Base-by-base conservation (phyloP, 768 basidiomycete species). In the Russula abietina region DNA sequence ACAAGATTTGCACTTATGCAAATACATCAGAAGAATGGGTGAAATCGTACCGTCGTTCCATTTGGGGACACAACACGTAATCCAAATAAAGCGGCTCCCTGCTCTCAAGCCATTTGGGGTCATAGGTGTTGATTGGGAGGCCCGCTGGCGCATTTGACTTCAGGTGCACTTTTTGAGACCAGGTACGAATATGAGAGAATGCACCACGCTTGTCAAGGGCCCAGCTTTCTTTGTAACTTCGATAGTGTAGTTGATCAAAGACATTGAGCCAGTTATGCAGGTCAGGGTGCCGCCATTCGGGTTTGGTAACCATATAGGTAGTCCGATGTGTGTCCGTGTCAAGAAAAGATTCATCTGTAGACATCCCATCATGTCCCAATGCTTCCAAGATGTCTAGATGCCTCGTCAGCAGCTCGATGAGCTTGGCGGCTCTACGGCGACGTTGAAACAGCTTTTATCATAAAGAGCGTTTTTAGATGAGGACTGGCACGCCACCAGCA, bases 251-350 rank as follows among this genome's bases (percentile, higher is more conserved):
- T 16, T 57, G 41, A 16, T 57, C 46, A 48, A 57, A 48, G 1
- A 57, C 45, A 8, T 33, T 36, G 32, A 57, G 56, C 56, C 56
- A 57, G 39, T 57, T 22, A 16, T 57, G 45, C 30, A 57, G 10
- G 32, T 48, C 22, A 22, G 56, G 56, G 24, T 57, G 56, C 32
- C 56, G 6, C 56, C 56, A 57, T 2, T 19, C 17, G 1, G 45
- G 56, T 17, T 48, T 57, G 22, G 26, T 14, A 10, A 57, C 22
- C 9, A 14, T 48, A 26, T 57, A 57, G 2, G 22, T 57, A 5
- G 6, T 12, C 12, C 19, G n/a, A 2, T 32, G 12, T 30, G 32
- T 57, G 28, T 32, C 19, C 1, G 45, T 32, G 8, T 43, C 45
- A 26, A 43, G 16, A 24, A 14, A 1, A 24, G 56, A 57, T 30